Evolutionary conservation across 495 filamentous ascomycete species (phyloP).

Genomic region (Neurospora sp.): DNA sequence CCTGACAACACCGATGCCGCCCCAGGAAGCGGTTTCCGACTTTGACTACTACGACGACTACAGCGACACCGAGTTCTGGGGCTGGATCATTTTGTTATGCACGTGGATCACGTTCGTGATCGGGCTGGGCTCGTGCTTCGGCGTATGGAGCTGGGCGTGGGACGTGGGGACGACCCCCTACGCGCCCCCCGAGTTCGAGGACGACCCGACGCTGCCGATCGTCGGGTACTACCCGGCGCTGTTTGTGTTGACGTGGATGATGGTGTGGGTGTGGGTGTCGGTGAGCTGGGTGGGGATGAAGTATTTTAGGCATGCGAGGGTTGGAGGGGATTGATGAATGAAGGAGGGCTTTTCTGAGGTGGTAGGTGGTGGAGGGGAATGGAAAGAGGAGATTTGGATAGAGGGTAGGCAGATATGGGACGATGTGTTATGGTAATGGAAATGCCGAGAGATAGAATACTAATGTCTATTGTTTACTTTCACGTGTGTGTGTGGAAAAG

Average conservation of each 20-base stretch:
- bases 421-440: neutral
- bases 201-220: constrained; percentile 87
- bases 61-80: constrained; percentile 91
- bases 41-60: constrained; percentile 58
- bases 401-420: neutral
- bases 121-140: constrained; percentile 89
- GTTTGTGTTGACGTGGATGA: constrained; percentile 83
- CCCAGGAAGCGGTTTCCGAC: constrained; percentile 24
- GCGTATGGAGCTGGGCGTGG: constrained; percentile 99
- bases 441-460: neutral
- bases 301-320: constrained; percentile 96
- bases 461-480: neutral
- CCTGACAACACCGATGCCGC: constrained; percentile 29
- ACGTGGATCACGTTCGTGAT: constrained; percentile 94
- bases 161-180: constrained; percentile 95
- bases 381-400: neutral
- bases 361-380: neutral
- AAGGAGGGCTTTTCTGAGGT: neutral
- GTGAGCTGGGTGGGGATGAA: constrained; percentile 99
- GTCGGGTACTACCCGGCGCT: constrained; percentile 94
- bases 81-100: constrained; percentile 77
- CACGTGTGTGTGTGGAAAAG: neutral
- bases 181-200: constrained; percentile 83
- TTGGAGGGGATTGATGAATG: constrained; percentile 38
- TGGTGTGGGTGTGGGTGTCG: constrained; percentile 98